Base-by-base conservation (phyloP, 2,329 filamentous ascomycete species). In the Knufia petricola region DNA sequence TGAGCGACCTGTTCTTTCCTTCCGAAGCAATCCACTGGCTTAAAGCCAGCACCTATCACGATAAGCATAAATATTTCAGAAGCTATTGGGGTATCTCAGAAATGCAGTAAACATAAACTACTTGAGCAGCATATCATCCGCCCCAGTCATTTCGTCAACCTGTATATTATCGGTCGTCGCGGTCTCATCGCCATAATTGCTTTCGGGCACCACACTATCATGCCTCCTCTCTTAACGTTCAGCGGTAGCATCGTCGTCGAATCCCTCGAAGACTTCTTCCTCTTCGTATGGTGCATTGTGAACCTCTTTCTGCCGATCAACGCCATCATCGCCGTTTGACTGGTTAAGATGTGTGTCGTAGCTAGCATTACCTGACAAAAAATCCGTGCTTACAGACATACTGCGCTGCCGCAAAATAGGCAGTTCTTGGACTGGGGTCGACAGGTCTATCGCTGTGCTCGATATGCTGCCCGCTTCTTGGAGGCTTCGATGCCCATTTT, bases 341-440 rank as follows among this genome's bases (percentile, higher is more conserved):
- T 17, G 26, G 4, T 46, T 28, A 15, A n/a, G 4, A 32, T 21
- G 26, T 19, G n/a, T 20, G 17, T 23, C 19, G 26, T 51, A 53
- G 23, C 52, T 53, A 17, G 40, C 39, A 1, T 45, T 13, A 1
- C 52, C 52, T 6, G 43, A 23, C 12, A 54, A 44, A 19, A 50
- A 54, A 17, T 52, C 52, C 21, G 52, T 54, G 7, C 42, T 48
- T 26, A 49, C 39, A 36, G 46, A 51, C 13, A 4, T 15, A 24
- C 37, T 39, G 2, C 26, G 37, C 3, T 34, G 20, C 19, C 23
- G 37, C 30, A 44, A 19, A 20, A 9, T 8, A 15, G 32, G 6
- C 6, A 21, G 42, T 4, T 21, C 28, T n/a, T n/a, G 19, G 3
- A 8, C n/a, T 3, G 28, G 10, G 3, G 3, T 37, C 17, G 28